Base-by-base conservation (phyloP, 129 eudicot species). In the Dittrichia graveolens region DNA sequence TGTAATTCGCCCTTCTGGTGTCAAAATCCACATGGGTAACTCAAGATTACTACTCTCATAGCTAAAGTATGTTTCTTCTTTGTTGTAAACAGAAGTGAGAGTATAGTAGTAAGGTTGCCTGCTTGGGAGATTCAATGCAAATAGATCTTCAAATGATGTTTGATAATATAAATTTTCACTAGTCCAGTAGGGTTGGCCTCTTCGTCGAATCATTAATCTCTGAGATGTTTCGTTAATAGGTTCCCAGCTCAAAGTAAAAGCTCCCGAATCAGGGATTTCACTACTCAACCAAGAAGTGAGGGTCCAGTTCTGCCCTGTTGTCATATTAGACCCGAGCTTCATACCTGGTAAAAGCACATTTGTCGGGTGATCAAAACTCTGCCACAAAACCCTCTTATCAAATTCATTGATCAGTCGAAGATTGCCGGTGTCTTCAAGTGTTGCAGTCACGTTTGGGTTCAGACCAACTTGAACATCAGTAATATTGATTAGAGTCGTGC, bases 331-430 rank as follows among this genome's bases (percentile, higher is more conserved):
- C 13, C 82, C 79, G 15, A 82, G 79, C 47, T 77, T 82, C 87
- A 83, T 79, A 7, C 83, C 87, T 0, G 87, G 87, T 56, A 83
- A 42, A 49, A 80, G 76, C 7, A 63, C 57, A 15, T 75, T 39
- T 0, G 77, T 74, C 5, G 77, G 84, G 67, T 75, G 47, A 74
- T 82, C 74, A 70, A 83, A 83, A 46, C 83, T 78, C 55, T 83
- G 75, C 86, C 86, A 83, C 41, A 78, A 56, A 40, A 71, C 55
- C 11, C 65, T 40, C 49, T 69, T 56, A 18, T 61, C 63, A 4
- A 4, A 57, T 11, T 24, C 61, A 3, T 79, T 71, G 7, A 41
- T 65, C 65, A 75, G 18, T 3, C 69, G 69, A n/a, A 83, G 61
- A 65, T 83, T 83, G n/a, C 84, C 81, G 2, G 43, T 62, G 18